phyloP scores from a whole-genome alignment of 2,329 filamentous ascomycete species.

The Calycina herbarum region DNA sequence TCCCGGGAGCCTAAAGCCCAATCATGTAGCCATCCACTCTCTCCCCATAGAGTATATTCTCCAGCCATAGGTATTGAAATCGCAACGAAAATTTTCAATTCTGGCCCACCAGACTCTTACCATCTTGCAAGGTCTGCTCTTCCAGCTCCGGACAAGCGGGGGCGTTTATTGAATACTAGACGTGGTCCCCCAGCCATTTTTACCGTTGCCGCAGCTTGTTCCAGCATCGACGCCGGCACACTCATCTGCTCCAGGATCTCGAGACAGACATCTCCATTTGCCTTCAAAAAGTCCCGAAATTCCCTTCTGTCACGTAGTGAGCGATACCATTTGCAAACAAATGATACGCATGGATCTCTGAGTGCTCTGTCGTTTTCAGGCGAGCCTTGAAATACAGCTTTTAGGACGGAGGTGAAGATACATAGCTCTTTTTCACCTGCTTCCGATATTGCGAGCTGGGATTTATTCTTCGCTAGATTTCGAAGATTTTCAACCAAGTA shows the following conservation, averaged over 20 bases:
- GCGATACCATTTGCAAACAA: background rate
- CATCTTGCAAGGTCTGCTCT: too few relatives aligned
- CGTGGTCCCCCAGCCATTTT: too few relatives aligned
- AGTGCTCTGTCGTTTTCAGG: background rate
- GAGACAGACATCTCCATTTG: background rate
- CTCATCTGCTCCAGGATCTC: background rate
- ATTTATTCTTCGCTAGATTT: background rate
- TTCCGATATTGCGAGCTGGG: background rate
- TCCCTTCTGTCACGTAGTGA: background rate
- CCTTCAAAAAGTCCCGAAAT: background rate
- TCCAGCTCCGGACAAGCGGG: too few relatives aligned
- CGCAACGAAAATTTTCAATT: too few relatives aligned
- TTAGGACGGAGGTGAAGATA: background rate
- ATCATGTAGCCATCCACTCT: too few relatives aligned
- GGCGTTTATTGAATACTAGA: too few relatives aligned
- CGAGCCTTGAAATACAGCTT: background rate
- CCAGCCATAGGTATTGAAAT: too few relatives aligned
- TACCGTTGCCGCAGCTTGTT: too few relatives aligned
- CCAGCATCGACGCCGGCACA: background rate
- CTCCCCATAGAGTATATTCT: too few relatives aligned
- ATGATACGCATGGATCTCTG: background rate
- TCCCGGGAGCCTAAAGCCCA: too few relatives aligned
- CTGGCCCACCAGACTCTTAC: too few relatives aligned
- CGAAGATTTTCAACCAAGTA: background rate
- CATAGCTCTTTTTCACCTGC: background rate